phyloP scores from a whole-genome alignment of 2,329 filamentous ascomycete genomes.

The Byssoonygena ceratinophila region DNA sequence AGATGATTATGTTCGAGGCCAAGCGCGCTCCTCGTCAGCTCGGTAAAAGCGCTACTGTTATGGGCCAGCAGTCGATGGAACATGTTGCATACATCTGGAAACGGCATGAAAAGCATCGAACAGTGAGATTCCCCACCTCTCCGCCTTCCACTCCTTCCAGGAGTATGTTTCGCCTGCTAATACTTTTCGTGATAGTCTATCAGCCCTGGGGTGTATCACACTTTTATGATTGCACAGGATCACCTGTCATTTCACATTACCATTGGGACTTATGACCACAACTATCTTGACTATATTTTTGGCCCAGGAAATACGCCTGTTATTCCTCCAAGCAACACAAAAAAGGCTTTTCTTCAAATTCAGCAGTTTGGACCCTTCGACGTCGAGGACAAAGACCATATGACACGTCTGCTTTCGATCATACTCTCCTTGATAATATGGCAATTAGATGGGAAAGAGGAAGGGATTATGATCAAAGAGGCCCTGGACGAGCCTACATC shows the following conservation, averaged over 20 bases:
- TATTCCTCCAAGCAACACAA: background rate
- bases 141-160: background rate
- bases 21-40: background rate
- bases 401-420: background rate
- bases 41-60: background rate
- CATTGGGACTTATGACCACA: background rate
- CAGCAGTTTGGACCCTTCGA: background rate
- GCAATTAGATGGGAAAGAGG: background rate
- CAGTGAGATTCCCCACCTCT: background rate
- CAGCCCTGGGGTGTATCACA: background rate
- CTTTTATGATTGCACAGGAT: background rate
- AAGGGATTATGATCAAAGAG: background rate
- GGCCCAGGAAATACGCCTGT: background rate
- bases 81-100: slow-evolving; percentile 1
- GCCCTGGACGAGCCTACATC: too few relatives aligned
- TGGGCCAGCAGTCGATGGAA: background rate
- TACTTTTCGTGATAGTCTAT: background rate
- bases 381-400: background rate
- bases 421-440: background rate
- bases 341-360: background rate
- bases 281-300: background rate
- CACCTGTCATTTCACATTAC: background rate
- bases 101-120: background rate
- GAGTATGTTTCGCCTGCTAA: background rate
- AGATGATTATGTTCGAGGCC: background rate